Base-by-base conservation (phyloP, 2,329 filamentous ascomycete genomes). In the Lithohypha guttulata region DNA sequence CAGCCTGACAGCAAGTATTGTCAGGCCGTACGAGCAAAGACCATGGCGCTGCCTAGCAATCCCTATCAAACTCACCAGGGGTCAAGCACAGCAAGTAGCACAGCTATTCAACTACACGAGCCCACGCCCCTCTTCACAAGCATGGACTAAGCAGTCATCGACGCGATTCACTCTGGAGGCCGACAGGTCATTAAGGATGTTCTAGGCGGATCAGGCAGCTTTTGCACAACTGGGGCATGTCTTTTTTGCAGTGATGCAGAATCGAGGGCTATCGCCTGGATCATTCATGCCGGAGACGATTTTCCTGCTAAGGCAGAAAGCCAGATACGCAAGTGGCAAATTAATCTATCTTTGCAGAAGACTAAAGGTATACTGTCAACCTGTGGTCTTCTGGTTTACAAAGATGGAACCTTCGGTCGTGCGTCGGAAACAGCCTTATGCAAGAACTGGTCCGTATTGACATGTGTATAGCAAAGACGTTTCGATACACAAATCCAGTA, bases 61-160 rank as follows among this genome's bases (percentile, higher is more conserved):
- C n/a, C n/a, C n/a, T n/a, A n/a, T n/a, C n/a, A n/a, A n/a, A n/a
- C n/a, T n/a, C n/a, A n/a, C n/a, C n/a, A n/a, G n/a, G n/a, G n/a
- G n/a, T n/a, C n/a, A n/a, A n/a, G n/a, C n/a, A n/a, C n/a, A n/a
- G n/a, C n/a, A n/a, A n/a, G n/a, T n/a, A n/a, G n/a, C n/a, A n/a
- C n/a, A n/a, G n/a, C n/a, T n/a, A n/a, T n/a, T n/a, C n/a, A n/a
- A n/a, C n/a, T n/a, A n/a, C n/a, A n/a, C n/a, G n/a, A n/a, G n/a
- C n/a, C n/a, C n/a, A n/a, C n/a, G n/a, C 22, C 22, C 22, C 22
- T 25, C 22, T 60, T 60, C 34, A 44, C 51, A 19, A 61, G 56
- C 27, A 43, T 61, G 7, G 59, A 59, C 14, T 46, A 57, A 41
- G 49, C 57, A 2, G 56, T 61, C 4, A 50, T 60, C 3, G 59